Base-by-base conservation (phyloP, 2,329 filamentous ascomycete genomes). In the Akanthomyces muscarius region DNA sequence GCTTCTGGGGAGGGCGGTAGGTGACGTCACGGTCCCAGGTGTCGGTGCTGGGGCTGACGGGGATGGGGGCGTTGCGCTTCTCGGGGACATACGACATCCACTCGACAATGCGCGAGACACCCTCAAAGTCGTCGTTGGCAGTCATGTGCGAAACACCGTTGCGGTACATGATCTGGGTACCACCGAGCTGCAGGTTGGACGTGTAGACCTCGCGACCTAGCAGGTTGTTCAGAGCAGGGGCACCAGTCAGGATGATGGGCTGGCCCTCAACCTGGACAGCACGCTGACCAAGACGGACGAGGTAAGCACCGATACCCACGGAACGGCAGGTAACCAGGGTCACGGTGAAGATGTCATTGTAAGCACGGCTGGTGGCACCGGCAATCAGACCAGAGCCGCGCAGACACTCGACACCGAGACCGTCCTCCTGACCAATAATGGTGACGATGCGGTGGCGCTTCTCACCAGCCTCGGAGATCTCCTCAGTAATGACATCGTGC, bases 161-260 rank as follows among this genome's bases (percentile, higher is more conserved):
- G 81, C 91, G 93, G 87, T 99, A 98, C 95, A 99, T 99, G 85
- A 99, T 99, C 80, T 99, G 95, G n/a, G 95, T 99, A 71, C 95
- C 95, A 87, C 95, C 95, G 68, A 99, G 91, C 83, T 99, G 95
- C 73, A 99, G 80, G 85, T 99, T 99, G 65, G 95, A 98, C 28
- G 95, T 97, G 82, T 99, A 99, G 36, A 99, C 94, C 78, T 99
- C 95, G 70, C 96, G 92, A 72, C 95, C 95, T 65, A 99, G 87
- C 71, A 99, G 84, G 81, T 98, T 99, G 87, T 99, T 99, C 76
- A 99, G 89, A 64, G 95, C 95, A 68, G 92, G 91, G 55, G 95
- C 95, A 85, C 95, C 95, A 71, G 95, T 99, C 67, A 99, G 86
- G 72, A 99, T 99, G 76, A 99, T 99, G 45, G 95, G 95, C 80